Conservation (phyloP, 73 alveolate genomes). For the Symbiodinium natans region DNA sequence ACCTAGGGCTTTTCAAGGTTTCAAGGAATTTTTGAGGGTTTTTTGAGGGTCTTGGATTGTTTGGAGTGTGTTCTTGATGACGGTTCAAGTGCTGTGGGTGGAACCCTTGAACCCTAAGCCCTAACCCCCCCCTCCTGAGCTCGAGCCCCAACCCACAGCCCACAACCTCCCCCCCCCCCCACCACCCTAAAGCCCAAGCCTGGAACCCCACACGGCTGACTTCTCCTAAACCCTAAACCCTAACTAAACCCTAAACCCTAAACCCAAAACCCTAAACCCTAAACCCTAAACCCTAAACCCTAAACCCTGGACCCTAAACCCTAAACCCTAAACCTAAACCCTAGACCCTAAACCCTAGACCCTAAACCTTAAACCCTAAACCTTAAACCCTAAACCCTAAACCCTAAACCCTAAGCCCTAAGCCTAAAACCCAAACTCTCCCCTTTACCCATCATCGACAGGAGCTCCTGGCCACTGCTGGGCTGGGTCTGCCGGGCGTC, state of each 20-base stretch:
- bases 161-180: too few relatives aligned
- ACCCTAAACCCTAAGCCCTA: background rate
- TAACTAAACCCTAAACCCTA: background rate
- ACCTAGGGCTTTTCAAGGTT: background rate
- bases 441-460: background rate
- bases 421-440: background rate
- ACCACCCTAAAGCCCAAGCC: too few relatives aligned
- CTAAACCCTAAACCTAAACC: background rate
- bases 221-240: background rate
- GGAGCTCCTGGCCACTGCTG: slow-evolving; percentile 61
- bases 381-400: background rate
- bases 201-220: too few relatives aligned
- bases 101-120: too few relatives aligned
- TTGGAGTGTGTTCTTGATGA: too few relatives aligned
- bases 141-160: too few relatives aligned
- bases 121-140: too few relatives aligned
- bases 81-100: too few relatives aligned
- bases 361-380: background rate
- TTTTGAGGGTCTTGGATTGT: background rate
- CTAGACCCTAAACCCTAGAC: too few relatives aligned
- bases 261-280: background rate
- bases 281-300: background rate
- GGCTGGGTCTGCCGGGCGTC: slow-evolving; percentile 53
- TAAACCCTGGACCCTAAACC: background rate
- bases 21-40: background rate